Evolutionary conservation across 2,329 filamentous ascomycete genomes (phyloP), one percentile per base, ranked within the genome.

Genomic region (Diaporthe longicolla): DNA sequence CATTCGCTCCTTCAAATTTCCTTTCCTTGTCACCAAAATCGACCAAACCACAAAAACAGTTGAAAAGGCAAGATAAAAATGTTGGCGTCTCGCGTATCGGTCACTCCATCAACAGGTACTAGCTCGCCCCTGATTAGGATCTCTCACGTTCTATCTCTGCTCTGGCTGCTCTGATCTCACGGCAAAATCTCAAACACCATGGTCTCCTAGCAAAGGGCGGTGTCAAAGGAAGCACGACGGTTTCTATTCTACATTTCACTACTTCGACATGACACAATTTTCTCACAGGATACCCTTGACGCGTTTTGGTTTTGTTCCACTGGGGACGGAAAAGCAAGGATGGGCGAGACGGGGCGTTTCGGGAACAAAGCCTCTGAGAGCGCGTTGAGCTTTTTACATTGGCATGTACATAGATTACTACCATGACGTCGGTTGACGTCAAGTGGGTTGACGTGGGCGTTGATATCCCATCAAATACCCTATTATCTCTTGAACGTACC

Each of bases 1-100:
- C 24, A 79, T 80, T 80, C 80, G 48, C 74, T 82, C 80, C 54
- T 58, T 81, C 52, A 66, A 71, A 50, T 52, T 79, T 77, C 76
- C 76, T 77, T 69, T 65, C 32, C 19, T 65, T 15, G 50, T 45
- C 43, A 71, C 52, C 24, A 24, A 19, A 40, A 57, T 15, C 26
- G 73, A 55, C 37, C 72, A 75, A 72, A 76, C 40, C 21, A 54
- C 21, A 55, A 52, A 72, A 74, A 75, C 77, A 76, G 55, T 37
- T 40, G 2, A 45, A 73, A 77, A 76, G 71, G 52, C 15, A 29
- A 24, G 71, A 75, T 19, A 70, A 70, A 55, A 19, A 24, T 35
- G 15, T 37, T 57, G 66, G 55, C 73, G 71, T 75, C 45, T 73
- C 69, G 69, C 55, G 65, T 66, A 63, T 19, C 54, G 58, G 75